phyloP scores from a whole-genome alignment of 2,329 filamentous ascomycete genomes.

The Calcarisporium arbuscula region DNA sequence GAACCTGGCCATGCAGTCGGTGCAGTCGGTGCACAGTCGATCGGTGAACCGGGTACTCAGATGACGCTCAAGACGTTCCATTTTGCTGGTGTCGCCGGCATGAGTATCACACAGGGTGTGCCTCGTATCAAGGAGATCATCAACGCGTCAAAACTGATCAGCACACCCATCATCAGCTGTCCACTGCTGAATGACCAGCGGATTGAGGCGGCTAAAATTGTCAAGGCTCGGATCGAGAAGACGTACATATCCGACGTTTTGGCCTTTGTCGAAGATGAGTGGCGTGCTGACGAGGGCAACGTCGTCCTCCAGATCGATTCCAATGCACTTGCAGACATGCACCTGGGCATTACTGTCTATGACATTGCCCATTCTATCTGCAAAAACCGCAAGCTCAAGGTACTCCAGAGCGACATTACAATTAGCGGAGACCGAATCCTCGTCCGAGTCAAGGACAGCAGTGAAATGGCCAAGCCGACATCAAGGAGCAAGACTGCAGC shows the following conservation, averaged over 20 bases:
- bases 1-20: constrained; percentile 95
- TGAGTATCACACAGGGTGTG: constrained; percentile 99
- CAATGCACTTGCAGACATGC: constrained; percentile 70
- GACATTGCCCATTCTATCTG: constrained; percentile 75
- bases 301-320: constrained; percentile 78
- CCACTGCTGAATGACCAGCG: constrained; percentile 69
- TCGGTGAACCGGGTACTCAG: constrained; percentile 95
- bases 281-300: constrained; percentile 69
- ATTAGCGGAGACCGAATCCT: constrained; percentile 59
- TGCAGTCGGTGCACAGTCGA: constrained; percentile 93
- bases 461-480: constrained; percentile 34
- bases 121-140: constrained; percentile 99
- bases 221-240: constrained; percentile 92
- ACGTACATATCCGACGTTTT: constrained; percentile 81
- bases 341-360: constrained; percentile 67
- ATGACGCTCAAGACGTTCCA: constrained; percentile 99
- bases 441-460: constrained; percentile 56
- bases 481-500: constrained; percentile 38
- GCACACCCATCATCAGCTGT: constrained; percentile 88
- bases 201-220: constrained; percentile 76
- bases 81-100: constrained; percentile 98
- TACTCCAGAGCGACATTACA: constrained; percentile 58
- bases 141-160: constrained; percentile 92
- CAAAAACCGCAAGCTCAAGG: constrained; percentile 76
- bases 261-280: constrained; percentile 78